These are phyloP conservation scores for Niveomyces coronatus DNA, from an alignment of 2,329 filamentous ascomycete genomes.

Conservation along the genomic window DNA sequence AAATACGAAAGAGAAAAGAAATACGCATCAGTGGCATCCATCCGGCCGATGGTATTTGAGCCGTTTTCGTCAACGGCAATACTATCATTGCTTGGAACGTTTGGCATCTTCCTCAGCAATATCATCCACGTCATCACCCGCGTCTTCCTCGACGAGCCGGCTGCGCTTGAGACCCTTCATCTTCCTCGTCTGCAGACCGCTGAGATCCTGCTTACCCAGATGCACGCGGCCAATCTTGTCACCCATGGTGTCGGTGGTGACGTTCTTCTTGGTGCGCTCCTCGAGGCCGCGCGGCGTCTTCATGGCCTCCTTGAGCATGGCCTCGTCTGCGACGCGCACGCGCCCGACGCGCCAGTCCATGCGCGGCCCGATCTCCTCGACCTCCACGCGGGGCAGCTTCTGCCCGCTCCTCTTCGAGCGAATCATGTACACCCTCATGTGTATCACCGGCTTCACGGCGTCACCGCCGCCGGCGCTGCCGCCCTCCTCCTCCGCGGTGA, in stretches of 20 bases:
- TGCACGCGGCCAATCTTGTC: slow-evolving; percentile 96
- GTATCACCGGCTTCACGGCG: slow-evolving; percentile 45
- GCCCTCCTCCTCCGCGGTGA: slow-evolving; percentile 59
- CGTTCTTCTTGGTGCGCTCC: slow-evolving; percentile 90
- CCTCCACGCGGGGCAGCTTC: slow-evolving; percentile 78
- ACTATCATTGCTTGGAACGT: slow-evolving; percentile 26
- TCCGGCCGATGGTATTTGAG: not conserved
- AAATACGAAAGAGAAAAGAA: no score
- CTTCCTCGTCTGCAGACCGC: slow-evolving; percentile 85
- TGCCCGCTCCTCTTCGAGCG: slow-evolving; percentile 78
- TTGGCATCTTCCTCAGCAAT: slow-evolving; percentile 26
- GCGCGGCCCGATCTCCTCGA: slow-evolving; percentile 90
- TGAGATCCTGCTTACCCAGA: slow-evolving; percentile 79
- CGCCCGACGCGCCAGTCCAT: slow-evolving; percentile 87
- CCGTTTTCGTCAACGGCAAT: no score
- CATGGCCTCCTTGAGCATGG: slow-evolving; percentile 80
- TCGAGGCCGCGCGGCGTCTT: slow-evolving; percentile 68
- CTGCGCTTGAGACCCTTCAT: slow-evolving; percentile 97
- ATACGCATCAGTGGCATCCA: no score
- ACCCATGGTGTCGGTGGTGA: slow-evolving; percentile 80
- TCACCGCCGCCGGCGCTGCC: slow-evolving; percentile 28
- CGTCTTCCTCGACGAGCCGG: slow-evolving; percentile 43
- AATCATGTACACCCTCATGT: slow-evolving; percentile 75
- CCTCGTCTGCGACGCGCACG: slow-evolving; percentile 65
- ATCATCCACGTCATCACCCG: slow-evolving; percentile 34